A percentile compares a stretch with the other conserved stretches of the same genome.
Conservation (phyloP, 1,139 yeast species). For the Lodderomyces metapsilosis region DNA sequence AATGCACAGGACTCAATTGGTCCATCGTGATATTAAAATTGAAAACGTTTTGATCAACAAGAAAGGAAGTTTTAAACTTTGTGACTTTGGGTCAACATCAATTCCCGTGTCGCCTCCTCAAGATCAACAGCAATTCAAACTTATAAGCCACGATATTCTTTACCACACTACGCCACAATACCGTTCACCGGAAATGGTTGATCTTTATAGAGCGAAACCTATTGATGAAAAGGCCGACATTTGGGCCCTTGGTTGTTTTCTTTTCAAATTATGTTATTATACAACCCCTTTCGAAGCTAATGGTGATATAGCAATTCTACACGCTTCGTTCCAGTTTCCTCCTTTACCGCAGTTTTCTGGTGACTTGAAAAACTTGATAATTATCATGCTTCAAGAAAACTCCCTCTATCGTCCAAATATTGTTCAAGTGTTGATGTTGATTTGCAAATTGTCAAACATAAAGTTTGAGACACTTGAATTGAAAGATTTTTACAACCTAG, state of each 20-base stretch:
- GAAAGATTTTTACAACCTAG: conserved; percentile 40
- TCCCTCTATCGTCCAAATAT: conserved; percentile 85
- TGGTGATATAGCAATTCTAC: conserved; percentile 72
- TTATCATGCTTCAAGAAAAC: conserved; percentile 76
- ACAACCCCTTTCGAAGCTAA: conserved; percentile 78
- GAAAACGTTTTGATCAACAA: conserved; percentile 71
- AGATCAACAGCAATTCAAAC: conserved; percentile 58
- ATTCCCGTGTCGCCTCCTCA: conserved; percentile 63
- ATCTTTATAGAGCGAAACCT: conserved; percentile 61
- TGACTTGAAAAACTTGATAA: conserved; percentile 67
- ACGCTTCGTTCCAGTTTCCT: conserved; percentile 65
- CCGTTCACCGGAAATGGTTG: conserved; percentile 81
- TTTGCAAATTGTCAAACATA: conserved; percentile 31
- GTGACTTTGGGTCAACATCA: conserved; percentile 78
- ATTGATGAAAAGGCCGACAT: conserved; percentile 77
- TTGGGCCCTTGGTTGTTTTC: conserved; percentile 81
- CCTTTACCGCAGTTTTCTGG: conserved; percentile 55
- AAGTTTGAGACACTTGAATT: conserved; percentile 28
- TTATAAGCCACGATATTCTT: conserved; percentile 63
- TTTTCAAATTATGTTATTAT: conserved; percentile 74
- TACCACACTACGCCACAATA: conserved; percentile 83
- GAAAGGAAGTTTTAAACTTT: conserved; percentile 56
- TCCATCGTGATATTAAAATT: conserved; percentile 77
- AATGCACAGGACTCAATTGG: conserved; percentile 63
- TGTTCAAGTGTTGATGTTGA: conserved; percentile 55